Evolutionary conservation across 768 basidiomycete genomes (phyloP), one percentile per base, ranked within the genome.

Genomic region (Tubosaeta sp.): DNA sequence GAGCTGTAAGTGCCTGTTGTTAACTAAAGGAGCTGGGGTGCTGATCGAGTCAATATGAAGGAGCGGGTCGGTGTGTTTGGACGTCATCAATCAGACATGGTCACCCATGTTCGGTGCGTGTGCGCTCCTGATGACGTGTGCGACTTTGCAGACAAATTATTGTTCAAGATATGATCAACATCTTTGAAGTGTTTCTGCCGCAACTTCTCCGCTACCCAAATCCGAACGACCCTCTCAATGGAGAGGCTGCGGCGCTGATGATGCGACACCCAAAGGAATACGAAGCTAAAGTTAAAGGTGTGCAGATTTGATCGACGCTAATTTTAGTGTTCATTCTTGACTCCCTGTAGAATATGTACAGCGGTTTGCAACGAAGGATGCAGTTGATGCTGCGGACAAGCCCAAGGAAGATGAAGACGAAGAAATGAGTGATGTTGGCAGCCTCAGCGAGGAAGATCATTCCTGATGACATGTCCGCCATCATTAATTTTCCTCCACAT

Each of bases 21-120:
- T 29, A 37, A 33, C 38, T n/a, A 41, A 51, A n/a, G 48, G 19
- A 6, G 22, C 42, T 33, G 34, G 39, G 27, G 49, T 56, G 54
- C 50, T 59, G 26, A 56, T 43, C 31, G 26, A 43, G 46, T 39
- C 48, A 37, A 35, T 33, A 26, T 54, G 29, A 67, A 95, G 94
- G 65, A 97, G 94, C 66, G 95, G 95, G 39, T 97, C 95, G 6
- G 95, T 99, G 48, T 99, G 97, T 71, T 76, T 99, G 57, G 97
- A 98, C 71, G 97, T 97, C 38, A 97, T 97, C 70, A 97, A 97
- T 68, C 95, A 97, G 75, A 97, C 95, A 14, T 99, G 97, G 97
- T 98, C 97, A 38, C 97, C 97, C 2, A 98, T 99, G 97, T 99
- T 97, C 67, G 94, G 94, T 95, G 67, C 67, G 87, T 76, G 45